Conservation (phyloP, 2,329 filamentous ascomycete species). For the Cercospora sesami region DNA sequence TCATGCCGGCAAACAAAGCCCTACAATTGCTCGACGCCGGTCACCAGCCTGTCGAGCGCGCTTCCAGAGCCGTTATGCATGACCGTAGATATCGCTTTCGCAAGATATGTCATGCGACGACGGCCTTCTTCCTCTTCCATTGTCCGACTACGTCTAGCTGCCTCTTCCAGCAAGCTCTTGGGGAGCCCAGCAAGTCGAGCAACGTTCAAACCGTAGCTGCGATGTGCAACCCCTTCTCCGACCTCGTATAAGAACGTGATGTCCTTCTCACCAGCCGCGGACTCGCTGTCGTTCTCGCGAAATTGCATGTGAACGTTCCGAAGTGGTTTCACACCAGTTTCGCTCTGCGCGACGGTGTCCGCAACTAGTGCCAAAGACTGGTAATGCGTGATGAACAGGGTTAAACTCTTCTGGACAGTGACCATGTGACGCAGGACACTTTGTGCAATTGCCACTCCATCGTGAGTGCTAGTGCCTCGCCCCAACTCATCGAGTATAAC, state of each 20-base stretch:
- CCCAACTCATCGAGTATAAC: constrained; percentile 95
- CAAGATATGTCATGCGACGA: constrained; percentile 56
- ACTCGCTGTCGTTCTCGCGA: constrained; percentile 57
- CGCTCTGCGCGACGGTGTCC: constrained; percentile 64
- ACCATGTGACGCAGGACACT: constrained; percentile 86
- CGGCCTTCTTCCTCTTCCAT: constrained; percentile 72
- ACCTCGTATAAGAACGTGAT: constrained; percentile 96
- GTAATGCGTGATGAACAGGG: constrained; percentile 97
- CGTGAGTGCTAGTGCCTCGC: constrained; percentile 88
- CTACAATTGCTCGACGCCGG: constrained; percentile 48
- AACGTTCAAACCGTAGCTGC: constrained; percentile 92
- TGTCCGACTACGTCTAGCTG: constrained; percentile 74
- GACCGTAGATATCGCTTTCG: constrained; percentile 26
- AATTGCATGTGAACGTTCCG: constrained; percentile 96
- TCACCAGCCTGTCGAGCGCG: constrained; percentile 44
- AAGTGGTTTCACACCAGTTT: constrained; percentile 43
- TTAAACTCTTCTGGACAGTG: constrained; percentile 70
- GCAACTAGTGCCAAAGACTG: constrained; percentile 78
- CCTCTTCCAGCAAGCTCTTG: constrained; percentile 71
- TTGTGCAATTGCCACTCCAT: constrained; percentile 93
- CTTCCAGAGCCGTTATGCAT: constrained; percentile 29
- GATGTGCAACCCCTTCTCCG: constrained; percentile 84
- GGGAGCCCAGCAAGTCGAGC: constrained; percentile 82
- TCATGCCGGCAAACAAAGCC: not conserved
- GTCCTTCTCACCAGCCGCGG: constrained; percentile 60